These are phyloP conservation scores for Bruguiera sexangula DNA, from an alignment of 345 rosid species.

Conservation along the genomic window DNA sequence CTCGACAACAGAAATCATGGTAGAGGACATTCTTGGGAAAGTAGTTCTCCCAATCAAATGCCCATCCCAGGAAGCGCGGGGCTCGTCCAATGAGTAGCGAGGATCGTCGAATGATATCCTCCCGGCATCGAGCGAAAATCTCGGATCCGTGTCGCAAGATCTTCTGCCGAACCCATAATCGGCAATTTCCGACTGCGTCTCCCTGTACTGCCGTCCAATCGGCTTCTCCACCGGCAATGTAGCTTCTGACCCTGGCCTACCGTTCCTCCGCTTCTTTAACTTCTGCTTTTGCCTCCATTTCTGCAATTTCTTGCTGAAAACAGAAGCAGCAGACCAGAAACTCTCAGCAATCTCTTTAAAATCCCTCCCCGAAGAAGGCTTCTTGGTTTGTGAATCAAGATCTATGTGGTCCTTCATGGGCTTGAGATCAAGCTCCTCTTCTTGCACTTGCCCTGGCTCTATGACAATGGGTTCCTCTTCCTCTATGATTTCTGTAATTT, in stretches of 20 bases:
- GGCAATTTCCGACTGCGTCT: conserved; percentile 96
- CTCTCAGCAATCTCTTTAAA: conserved; percentile 67
- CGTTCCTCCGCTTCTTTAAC: conserved; percentile 57
- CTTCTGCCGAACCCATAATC: conserved; percentile 93
- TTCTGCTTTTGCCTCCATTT: conserved; percentile 91
- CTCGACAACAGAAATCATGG: conserved; percentile 89
- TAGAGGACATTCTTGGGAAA: conserved; percentile 62
- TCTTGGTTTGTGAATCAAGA: conserved; percentile 78
- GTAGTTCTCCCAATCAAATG: conserved; percentile 60
- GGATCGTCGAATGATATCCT: conserved; percentile 83
- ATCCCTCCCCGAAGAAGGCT: conserved; percentile 55
- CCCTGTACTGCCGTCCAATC: conserved; percentile 68
- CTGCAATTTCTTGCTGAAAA: conserved; percentile 79
- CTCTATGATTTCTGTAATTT: conserved; percentile 52
- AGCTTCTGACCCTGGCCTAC: conserved; percentile 44
- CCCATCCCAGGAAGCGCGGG: conserved; percentile 95
- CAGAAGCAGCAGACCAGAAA: conserved; percentile 92
- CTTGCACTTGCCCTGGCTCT: conserved; percentile 18
- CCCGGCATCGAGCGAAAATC: conserved; percentile 83
- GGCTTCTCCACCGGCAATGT: conserved; percentile 84
- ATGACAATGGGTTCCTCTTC: conserved; percentile 28
- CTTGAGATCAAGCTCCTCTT: conserved; percentile 50
- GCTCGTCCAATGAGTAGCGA: conserved; percentile 88
- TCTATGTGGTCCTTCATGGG: conserved; percentile 91
- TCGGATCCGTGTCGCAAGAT: conserved; percentile 95